A percentile compares a stretch with the other conserved stretches of the same genome.
phyloP scores from a whole-genome alignment of 108 stramenopile genomes.

The Conticribra guillardii region DNA sequence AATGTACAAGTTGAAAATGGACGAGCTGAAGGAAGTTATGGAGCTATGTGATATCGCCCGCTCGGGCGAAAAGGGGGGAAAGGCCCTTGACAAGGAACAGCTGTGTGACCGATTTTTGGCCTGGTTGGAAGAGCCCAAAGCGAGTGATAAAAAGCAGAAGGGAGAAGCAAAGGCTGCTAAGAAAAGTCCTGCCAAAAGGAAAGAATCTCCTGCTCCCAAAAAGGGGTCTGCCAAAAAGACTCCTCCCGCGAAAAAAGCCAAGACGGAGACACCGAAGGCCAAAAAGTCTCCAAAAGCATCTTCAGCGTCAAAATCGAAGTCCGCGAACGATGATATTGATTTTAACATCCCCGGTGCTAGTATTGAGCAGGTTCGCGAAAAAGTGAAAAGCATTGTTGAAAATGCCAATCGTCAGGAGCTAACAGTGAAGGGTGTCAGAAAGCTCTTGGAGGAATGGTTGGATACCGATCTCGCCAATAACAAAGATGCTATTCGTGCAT shows the following conservation, averaged over 20 bases:
- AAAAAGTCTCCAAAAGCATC: conserved; percentile 2
- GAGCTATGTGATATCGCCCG: conserved; percentile 44
- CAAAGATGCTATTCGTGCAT: conserved; percentile 42
- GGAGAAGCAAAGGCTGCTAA: conserved; percentile 6
- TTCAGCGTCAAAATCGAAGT: neutral
- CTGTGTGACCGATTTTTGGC: conserved; percentile 40
- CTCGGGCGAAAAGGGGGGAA: conserved; percentile 16
- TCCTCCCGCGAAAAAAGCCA: conserved; percentile 32
- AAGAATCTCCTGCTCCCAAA: conserved; percentile 1
- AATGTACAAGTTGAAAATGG: conserved; percentile 41
- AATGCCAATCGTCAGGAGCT: conserved; percentile 28
- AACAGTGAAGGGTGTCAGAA: conserved; percentile 42
- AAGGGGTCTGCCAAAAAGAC: conserved; percentile 30
- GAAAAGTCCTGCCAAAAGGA: conserved; percentile 21
- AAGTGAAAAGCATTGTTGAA: conserved; percentile 37
- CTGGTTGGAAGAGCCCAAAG: conserved; percentile 49
- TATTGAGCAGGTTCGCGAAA: conserved; percentile 32
- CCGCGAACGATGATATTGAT: conserved; percentile 29
- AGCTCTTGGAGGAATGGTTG: conserved; percentile 45
- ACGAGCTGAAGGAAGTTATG: conserved; percentile 41
- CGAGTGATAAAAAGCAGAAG: conserved; percentile 36
- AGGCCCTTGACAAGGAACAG: conserved; percentile 30
- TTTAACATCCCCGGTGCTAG: conserved; percentile 45
- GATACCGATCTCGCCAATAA: conserved; percentile 41
- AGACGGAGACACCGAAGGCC: conserved; percentile 23